Conservation (phyloP, 441 rosid genomes). For the Manihot esculenta region DNA sequence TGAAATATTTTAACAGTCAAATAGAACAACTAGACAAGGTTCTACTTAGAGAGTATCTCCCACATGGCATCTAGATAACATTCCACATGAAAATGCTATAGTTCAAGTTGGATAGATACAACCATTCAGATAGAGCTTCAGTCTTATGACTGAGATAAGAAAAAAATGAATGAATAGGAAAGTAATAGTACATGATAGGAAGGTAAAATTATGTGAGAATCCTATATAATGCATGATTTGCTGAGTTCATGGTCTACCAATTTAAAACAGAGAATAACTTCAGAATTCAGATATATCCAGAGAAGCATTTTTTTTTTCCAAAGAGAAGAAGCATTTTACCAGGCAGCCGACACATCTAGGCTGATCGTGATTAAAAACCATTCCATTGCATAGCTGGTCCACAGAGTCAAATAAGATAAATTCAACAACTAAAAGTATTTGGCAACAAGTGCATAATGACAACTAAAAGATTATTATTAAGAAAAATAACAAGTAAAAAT, state of each 20-base stretch:
- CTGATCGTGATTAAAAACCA: constrained; percentile 86
- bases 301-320: no score
- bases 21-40: neutral
- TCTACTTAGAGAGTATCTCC: neutral
- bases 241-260: neutral
- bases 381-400: constrained; percentile 81
- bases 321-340: constrained; percentile 53
- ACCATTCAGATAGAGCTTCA: neutral
- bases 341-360: constrained; percentile 76
- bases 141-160: neutral
- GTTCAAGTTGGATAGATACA: neutral
- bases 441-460: constrained; percentile 8
- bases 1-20: constrained; percentile 5
- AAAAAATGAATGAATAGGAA: neutral
- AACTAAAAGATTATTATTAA: neutral
- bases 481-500: neutral
- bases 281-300: constrained; percentile 5
- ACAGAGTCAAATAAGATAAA: constrained; percentile 25
- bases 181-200: neutral
- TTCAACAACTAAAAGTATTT: constrained; percentile 25
- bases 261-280: neutral
- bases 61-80: neutral
- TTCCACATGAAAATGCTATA: neutral
- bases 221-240: neutral
- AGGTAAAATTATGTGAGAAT: neutral